Base-by-base conservation (phyloP, 2,329 filamentous ascomycete genomes). In the Phaeosphaeriaceae sp. region DNA sequence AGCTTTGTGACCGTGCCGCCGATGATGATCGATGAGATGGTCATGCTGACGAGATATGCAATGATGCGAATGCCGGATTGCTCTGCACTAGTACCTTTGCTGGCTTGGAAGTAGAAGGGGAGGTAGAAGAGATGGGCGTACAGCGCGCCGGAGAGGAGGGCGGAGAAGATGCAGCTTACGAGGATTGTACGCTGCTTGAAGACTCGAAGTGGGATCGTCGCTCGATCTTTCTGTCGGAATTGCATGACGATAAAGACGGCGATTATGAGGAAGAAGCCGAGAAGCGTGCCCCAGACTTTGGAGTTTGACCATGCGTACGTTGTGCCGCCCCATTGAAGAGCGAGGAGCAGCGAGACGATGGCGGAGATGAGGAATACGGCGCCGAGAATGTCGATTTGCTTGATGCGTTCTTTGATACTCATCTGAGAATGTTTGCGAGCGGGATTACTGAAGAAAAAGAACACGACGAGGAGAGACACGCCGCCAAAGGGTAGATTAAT, bases 271-370 rank as follows among this genome's bases (percentile, higher is more conserved):
- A 78, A 83, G 21, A 82, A 82, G 0, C 84, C 67, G 3, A 83
- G 74, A 69, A 84, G 83, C 1, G 82, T 74, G 0, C 77, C 78
- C 60, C 87, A 86, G n/a, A 80, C 78, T 0, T 78, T 74, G 0
- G 77, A 80, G 9, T 78, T 78, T 49, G 75, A 66, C 86, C 86
- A 89, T 51, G 71, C 50, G 48, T 81, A 73, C 41, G 81, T 80
- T 48, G 81, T 67, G 5, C 76, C 76, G 21, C 75, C 76, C 75
- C 75, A 79, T 57, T 78, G 75, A 25, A 79, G 58, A 0, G 75
- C 71, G 7, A 79, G 57, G 6, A 78, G 60, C 25, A 77, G 51
- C 44, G 63, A 74, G 1, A 77, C 68, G 19, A 77, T 72, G 10
- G 69, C 67, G 31, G 69, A 71, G 21, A 78, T 73, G 17, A 78